Evolutionary conservation across 164 flowering plant species (phyloP).

Genomic region (Dillenia suffruticosa): DNA sequence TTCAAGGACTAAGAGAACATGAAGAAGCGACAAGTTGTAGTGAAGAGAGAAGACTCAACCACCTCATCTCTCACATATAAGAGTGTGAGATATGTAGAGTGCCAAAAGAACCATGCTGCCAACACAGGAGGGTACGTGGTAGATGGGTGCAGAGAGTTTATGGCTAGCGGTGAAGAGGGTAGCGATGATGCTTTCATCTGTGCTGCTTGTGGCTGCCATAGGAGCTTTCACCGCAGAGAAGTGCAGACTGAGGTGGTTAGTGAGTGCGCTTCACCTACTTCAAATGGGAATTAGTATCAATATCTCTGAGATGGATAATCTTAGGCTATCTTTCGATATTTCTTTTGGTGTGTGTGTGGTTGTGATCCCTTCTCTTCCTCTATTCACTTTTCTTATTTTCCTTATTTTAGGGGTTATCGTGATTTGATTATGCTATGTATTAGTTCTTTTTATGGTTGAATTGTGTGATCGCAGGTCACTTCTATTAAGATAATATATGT

Average conservation of each 20-base stretch:
- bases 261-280: constrained; percentile 31
- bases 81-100: constrained; percentile 64
- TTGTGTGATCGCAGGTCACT: too few relatives aligned
- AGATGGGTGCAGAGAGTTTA: constrained; percentile 88
- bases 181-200: constrained; percentile 46
- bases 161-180: constrained; percentile 67
- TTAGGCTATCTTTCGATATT: too few relatives aligned
- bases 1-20: constrained; percentile 13
- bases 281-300: constrained; percentile 8
- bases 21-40: constrained; percentile 55
- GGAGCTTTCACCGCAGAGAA: constrained; percentile 70
- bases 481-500: too few relatives aligned
- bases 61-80: constrained; percentile 27
- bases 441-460: too few relatives aligned
- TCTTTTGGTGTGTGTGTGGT: too few relatives aligned
- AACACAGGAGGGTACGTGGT: constrained; percentile 68
- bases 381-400: too few relatives aligned
- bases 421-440: too few relatives aligned
- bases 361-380: too few relatives aligned
- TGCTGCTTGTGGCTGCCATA: constrained; percentile 86
- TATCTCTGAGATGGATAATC: too few relatives aligned
- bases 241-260: constrained; percentile 39
- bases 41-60: constrained; percentile 32
- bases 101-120: constrained; percentile 86
- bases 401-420: too few relatives aligned